Conservation (phyloP, 1,284 basidiomycete genomes). For the Ganoderma sp. region DNA sequence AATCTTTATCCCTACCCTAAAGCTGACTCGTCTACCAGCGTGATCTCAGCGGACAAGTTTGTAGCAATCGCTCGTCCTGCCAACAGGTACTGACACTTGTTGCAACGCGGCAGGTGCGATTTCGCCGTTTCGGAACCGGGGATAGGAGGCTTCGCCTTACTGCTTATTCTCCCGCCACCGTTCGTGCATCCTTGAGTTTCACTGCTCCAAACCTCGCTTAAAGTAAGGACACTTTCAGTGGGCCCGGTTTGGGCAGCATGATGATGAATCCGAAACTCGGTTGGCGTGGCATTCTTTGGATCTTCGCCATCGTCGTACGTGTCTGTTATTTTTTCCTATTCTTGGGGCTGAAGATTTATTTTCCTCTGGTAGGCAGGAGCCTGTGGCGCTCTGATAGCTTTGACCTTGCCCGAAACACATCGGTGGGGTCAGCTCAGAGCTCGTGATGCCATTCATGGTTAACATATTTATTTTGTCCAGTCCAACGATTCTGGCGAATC, state of each 20-base stretch:
- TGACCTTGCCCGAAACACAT: conserved; percentile 13
- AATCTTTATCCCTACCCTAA: background rate
- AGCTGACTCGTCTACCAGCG: background rate
- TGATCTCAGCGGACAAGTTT: conserved; percentile 1
- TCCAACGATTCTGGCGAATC: conserved; percentile 1
- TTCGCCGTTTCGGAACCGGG: background rate
- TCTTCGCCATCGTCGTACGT: conserved; percentile 8
- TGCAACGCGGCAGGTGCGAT: background rate
- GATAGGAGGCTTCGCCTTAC: background rate
- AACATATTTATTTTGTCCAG: background rate
- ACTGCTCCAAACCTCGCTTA: background rate
- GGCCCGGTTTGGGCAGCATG: background rate
- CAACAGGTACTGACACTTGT: background rate
- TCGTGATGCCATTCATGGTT: background rate
- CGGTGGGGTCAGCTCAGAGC: background rate
- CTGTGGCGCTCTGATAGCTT: conserved; percentile 1
- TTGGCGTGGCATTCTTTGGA: conserved; percentile 16
- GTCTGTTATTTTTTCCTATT: background rate
- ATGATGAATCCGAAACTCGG: conserved; percentile 4
- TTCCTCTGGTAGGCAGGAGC: conserved; percentile 1
- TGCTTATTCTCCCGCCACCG: background rate
- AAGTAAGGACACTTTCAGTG: conserved; percentile 1
- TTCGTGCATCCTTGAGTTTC: background rate
- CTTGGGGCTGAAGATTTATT: background rate
- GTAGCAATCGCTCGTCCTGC: background rate